Evolutionary conservation across 495 filamentous ascomycete genomes (phyloP).

Genomic region (Penicillium coffeae): DNA sequence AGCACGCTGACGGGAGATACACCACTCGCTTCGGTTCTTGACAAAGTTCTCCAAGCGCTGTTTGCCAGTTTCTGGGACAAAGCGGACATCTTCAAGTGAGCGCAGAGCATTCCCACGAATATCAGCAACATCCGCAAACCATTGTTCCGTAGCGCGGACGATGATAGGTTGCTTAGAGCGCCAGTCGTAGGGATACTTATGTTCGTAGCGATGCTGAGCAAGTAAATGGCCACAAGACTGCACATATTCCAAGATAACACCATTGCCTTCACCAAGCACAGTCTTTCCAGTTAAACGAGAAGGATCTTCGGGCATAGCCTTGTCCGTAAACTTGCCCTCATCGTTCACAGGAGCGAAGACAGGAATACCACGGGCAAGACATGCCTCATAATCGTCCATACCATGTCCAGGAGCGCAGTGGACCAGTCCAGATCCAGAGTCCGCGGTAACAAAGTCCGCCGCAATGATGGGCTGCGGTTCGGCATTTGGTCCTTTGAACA

Average conservation of each 20-base stretch:
- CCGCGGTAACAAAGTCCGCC: constrained; percentile 80
- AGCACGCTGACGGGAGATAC: constrained; percentile 93
- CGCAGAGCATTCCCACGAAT: constrained; percentile 70
- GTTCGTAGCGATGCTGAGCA: constrained; percentile 61
- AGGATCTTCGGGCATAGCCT: constrained; percentile 66
- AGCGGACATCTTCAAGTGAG: constrained; percentile 66
- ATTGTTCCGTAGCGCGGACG: constrained; percentile 88
- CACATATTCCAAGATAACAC: constrained; percentile 64
- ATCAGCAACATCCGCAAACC: constrained; percentile 87
- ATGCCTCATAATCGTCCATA: constrained; percentile 92
- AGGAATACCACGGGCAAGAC: constrained; percentile 58
- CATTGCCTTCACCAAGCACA: constrained; percentile 62
- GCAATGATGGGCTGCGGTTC: constrained; percentile 65
- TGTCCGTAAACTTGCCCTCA: constrained; percentile 70
- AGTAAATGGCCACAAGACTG: constrained; percentile 53
- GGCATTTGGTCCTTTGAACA: constrained; percentile 51
- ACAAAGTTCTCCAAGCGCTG: constrained; percentile 78
- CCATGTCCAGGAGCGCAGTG: constrained; percentile 94
- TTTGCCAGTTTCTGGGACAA: constrained; percentile 70
- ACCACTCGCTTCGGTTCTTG: constrained; percentile 89
- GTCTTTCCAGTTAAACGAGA: constrained; percentile 54
- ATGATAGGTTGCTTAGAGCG: constrained; percentile 89
- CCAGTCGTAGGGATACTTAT: constrained; percentile 99
- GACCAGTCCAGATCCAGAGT: constrained; percentile 87
- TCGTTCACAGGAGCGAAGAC: constrained; percentile 80